Percentiles rank a stretch among this genome's conserved stretches.
phyloP scores from a whole-genome alignment of 1,284 basidiomycete species.

The Sanguinoderma infundibulare region DNA sequence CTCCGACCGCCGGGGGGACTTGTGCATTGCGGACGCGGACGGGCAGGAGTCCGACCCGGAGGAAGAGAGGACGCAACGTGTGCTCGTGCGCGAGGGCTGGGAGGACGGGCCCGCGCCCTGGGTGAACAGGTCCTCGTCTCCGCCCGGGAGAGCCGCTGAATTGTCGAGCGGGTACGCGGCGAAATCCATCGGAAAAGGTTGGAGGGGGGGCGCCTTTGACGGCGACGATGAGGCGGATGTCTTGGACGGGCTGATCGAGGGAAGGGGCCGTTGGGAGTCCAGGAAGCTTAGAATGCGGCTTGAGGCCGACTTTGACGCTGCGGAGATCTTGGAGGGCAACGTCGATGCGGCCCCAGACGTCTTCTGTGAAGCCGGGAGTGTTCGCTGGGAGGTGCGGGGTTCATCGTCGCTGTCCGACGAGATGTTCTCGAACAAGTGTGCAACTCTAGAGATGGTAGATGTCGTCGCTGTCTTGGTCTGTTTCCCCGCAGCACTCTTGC shows the following conservation, averaged over 20 bases:
- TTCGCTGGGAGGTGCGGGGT: background rate
- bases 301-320: background rate
- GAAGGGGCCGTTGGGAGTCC: background rate
- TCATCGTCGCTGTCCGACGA: background rate
- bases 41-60: constrained; percentile 11
- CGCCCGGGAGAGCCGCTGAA: background rate
- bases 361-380: background rate
- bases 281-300: constrained; percentile 20
- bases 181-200: constrained; percentile 32
- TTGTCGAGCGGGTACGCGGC: constrained; percentile 7
- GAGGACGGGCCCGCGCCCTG: constrained; percentile 3
- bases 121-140: constrained; percentile 16
- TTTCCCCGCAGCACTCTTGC: background rate
- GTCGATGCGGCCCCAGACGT: background rate
- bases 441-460: constrained; percentile 13
- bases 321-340: background rate
- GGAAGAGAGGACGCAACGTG: constrained; percentile 7
- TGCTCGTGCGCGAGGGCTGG: constrained; percentile 12
- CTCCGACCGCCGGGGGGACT: constrained; percentile 33
- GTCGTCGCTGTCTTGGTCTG: background rate
- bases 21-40: constrained; percentile 14
- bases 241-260: background rate
- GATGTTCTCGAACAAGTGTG: constrained; percentile 23
- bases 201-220: constrained; percentile 6
- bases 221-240: constrained; percentile 4